Evolutionary conservation across 805 yeast genomes (phyloP), one percentile per base, ranked within the genome.

Genomic region (Ogataea pini): DNA sequence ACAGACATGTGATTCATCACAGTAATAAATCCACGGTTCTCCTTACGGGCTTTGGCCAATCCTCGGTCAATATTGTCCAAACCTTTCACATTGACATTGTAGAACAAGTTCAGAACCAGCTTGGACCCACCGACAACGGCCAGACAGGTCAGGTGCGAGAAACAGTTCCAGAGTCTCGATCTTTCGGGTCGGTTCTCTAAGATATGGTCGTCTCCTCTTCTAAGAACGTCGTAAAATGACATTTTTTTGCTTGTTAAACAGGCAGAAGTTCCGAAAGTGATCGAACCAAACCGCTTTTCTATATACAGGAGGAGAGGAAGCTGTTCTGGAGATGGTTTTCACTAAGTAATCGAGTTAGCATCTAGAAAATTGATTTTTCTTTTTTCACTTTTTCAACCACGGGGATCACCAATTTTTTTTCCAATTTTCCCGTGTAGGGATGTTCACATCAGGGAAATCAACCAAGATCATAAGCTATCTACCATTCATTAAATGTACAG

Each of bases 1-100:
- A 78, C 86, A 2, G 91, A 85, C 94, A 89, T 87, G 62, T 90
- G 97, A 65, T 91, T 91, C 96, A 89, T 89, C 13, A 89, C 77
- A 0, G 98, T 92, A 52, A 92, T 57, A 1, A 92, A 65, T 0
- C 94, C 86, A 38, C 97, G 70, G 50, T 85, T 80, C 58, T 90
- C 92, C 1, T 58, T 55, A 41, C 83, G 68, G 0, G 94, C 83
- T 51, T 75, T 75, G n/a, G 73, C 72, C 34, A 87, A 61, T 0
- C 92, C 94, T 12, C 60, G 67, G 45, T 84, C 86, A 14, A 92
- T 69, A 51, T 77, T 79, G 4, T 86, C 86, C 10, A 84, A 64
- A 41, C 88, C 79, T 49, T 77, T 73, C 10, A 89, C 70, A 36
- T 75, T 65, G 2, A 91, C 87, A 20, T 80, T 76, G 67, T 89